Conservation (phyloP, 495 filamentous ascomycete genomes). For the Penicillium dipodomyicola region DNA sequence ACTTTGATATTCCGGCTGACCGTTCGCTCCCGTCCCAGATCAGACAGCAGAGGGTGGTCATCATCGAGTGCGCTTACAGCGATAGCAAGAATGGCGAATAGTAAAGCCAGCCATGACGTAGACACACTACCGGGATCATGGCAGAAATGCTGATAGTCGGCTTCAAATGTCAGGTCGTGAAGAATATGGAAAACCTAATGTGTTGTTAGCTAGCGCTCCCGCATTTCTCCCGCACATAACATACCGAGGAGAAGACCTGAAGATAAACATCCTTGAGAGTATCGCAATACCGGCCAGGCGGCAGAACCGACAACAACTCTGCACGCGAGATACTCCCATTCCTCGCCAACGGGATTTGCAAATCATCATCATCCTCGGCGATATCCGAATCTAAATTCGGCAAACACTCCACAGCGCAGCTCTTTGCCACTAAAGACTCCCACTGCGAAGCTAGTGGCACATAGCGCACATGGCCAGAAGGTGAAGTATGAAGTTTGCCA, state of each 20-base stretch:
- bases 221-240: constrained; percentile 1
- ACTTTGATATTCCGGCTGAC: constrained; percentile 43
- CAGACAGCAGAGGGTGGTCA: constrained; percentile 40
- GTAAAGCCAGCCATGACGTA: constrained; percentile 42
- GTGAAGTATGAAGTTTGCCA: constrained; percentile 34
- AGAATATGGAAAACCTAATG: constrained; percentile 44
- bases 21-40: constrained; percentile 42
- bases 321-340: constrained; percentile 30
- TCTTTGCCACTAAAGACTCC: constrained; percentile 32
- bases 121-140: constrained; percentile 42
- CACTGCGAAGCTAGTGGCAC: constrained; percentile 39
- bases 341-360: constrained; percentile 35
- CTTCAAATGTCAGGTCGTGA: constrained; percentile 48
- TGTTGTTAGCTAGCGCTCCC: neutral
- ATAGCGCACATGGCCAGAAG: constrained; percentile 44
- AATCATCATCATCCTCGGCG: constrained; percentile 39
- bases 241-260: constrained; percentile 41
- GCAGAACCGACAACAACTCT: constrained; percentile 36
- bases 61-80: constrained; percentile 47
- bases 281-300: constrained; percentile 41
- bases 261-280: constrained; percentile 42
- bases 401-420: constrained; percentile 30
- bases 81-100: constrained; percentile 46
- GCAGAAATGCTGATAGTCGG: constrained; percentile 47
- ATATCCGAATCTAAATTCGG: constrained; percentile 32